Conservation (phyloP, 805 yeast species). For the Sugiyamaella qingdaonensis region DNA sequence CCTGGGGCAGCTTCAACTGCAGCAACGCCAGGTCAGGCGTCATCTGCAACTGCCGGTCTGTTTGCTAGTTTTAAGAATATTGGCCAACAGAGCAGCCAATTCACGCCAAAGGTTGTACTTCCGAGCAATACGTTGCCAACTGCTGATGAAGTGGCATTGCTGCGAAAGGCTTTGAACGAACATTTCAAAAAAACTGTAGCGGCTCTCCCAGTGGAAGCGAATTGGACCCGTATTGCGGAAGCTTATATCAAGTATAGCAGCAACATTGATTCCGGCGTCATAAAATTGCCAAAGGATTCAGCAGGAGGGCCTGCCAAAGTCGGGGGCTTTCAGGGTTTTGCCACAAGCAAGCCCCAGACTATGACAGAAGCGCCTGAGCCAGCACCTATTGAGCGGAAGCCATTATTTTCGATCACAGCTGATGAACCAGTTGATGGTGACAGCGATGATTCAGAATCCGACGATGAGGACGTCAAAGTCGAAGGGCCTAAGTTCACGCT, state of each 20-base stretch:
- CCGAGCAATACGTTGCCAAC: neutral
- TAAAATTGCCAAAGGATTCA: neutral
- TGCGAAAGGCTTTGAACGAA: slow-evolving; percentile 58
- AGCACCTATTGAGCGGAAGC: neutral
- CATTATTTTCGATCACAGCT: neutral
- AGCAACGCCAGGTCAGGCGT: neutral
- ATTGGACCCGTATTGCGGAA: slow-evolving; percentile 51
- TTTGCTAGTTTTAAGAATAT: slow-evolving; percentile 4
- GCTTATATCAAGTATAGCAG: slow-evolving; percentile 56
- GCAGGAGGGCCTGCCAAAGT: neutral
- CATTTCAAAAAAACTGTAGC: slow-evolving; percentile 49
- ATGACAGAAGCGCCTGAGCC: too few relatives aligned
- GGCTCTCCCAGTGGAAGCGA: slow-evolving; percentile 21
- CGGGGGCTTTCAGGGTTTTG: too few relatives aligned
- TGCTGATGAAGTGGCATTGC: slow-evolving; percentile 4
- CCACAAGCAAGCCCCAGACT: too few relatives aligned
- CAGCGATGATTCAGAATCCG: slow-evolving; percentile 5
- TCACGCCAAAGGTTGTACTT: neutral
- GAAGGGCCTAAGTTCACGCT: slow-evolving; percentile 10
- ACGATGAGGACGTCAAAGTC: slow-evolving; percentile 7
- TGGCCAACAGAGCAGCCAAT: neutral
- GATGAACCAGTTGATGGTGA: neutral
- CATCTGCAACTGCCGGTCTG: slow-evolving; percentile 7
- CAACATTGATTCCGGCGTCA: slow-evolving; percentile 33
- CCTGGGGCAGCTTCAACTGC: slow-evolving; percentile 8